Conservation (phyloP, 2,329 filamentous ascomycete species). For the Paramyrothecium roridum region DNA sequence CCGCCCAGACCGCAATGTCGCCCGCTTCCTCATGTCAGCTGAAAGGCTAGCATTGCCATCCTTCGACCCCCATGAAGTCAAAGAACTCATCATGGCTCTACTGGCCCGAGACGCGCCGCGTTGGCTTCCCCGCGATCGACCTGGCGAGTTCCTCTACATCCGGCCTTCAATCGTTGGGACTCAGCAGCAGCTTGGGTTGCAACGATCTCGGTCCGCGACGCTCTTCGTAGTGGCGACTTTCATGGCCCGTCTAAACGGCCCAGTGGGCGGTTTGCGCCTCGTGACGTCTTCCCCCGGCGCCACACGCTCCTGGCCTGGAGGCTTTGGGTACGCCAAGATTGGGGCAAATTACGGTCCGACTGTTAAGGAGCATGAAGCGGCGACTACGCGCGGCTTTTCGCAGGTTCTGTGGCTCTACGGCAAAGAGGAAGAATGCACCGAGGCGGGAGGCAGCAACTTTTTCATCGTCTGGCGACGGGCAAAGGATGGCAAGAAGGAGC, state of each 20-base stretch:
- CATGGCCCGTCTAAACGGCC: conserved; percentile 5
- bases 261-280: conserved; percentile 1
- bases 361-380: conserved; percentile 5
- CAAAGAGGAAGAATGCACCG: conserved; percentile 58
- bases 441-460: conserved; percentile 68
- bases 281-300: not conserved
- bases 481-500: conserved; percentile 49
- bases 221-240: not conserved
- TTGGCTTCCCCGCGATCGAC: conserved; percentile 66
- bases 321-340: conserved; percentile 4
- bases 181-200: not conserved
- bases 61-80: conserved; percentile 63
- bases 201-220: conserved; percentile 21
- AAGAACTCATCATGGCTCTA: conserved; percentile 64
- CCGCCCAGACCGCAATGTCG: conserved; percentile 62
- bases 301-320: conserved; percentile 2
- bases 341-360: conserved; percentile 14
- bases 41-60: conserved; percentile 65
- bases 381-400: conserved; percentile 6
- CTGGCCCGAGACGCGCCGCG: conserved; percentile 65
- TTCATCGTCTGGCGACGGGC: conserved; percentile 60
- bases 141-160: conserved; percentile 70
- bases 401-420: conserved; percentile 66
- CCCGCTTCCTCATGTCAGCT: conserved; percentile 53
- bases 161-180: conserved; percentile 17